Percentiles rank a stretch among this genome's conserved stretches.
These are phyloP conservation scores for Ceratobasidium sp. DNA, from an alignment of 1,284 basidiomycete genomes.

Conservation along the genomic window DNA sequence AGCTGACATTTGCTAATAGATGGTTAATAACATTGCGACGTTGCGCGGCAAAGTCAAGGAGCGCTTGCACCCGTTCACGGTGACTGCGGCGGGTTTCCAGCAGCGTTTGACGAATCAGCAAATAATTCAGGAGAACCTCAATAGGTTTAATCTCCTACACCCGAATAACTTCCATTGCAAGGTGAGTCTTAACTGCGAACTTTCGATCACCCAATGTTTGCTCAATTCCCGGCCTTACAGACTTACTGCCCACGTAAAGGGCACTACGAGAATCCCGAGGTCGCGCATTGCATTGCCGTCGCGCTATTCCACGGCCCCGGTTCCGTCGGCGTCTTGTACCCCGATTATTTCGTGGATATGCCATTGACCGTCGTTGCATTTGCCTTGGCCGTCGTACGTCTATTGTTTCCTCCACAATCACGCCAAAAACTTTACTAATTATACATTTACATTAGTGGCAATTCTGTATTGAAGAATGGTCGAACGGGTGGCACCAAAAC, in stretches of 20 bases:
- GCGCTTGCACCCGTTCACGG: neutral
- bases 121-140: constrained; percentile 2
- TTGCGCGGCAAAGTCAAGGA: constrained; percentile 26
- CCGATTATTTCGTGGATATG: constrained; percentile 21
- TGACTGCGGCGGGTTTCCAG: neutral
- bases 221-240: no score
- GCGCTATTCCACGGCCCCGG: constrained; percentile 3
- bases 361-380: constrained; percentile 9
- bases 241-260: neutral
- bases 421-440: no score
- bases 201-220: no score
- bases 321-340: constrained; percentile 14
- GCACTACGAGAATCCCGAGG: neutral
- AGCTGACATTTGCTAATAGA: neutral
- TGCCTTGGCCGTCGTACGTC: constrained; percentile 7
- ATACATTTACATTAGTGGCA: no score
- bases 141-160: neutral
- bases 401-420: neutral
- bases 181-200: neutral
- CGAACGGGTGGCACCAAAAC: neutral
- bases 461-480: constrained; percentile 39
- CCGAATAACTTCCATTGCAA: constrained; percentile 34
- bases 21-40: constrained; percentile 32
- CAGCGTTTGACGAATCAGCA: neutral
- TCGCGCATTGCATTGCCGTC: neutral